Evolutionary conservation across 768 basidiomycete species (phyloP).

Genomic region (Podaxis sp.): DNA sequence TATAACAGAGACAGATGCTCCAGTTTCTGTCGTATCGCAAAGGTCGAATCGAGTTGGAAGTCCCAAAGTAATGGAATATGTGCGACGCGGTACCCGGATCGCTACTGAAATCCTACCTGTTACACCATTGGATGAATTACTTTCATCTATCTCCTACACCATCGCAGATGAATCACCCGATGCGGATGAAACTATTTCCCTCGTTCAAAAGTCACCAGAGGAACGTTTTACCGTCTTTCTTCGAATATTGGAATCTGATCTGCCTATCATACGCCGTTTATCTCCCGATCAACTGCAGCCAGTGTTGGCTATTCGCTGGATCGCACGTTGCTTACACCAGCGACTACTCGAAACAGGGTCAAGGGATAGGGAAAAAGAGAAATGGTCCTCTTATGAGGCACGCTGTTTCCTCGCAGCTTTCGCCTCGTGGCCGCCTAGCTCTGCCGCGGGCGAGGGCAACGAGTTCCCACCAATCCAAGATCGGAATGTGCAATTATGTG

Average conservation of each 20-base stretch:
- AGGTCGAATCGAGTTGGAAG: constrained; percentile 21
- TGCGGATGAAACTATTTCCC: constrained; percentile 29
- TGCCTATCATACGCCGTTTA: constrained; percentile 43
- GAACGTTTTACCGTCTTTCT: constrained; percentile 57
- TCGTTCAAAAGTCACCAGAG: constrained; percentile 48
- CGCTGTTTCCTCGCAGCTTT: constrained; percentile 57
- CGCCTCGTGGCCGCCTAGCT: constrained; percentile 21
- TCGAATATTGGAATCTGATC: constrained; percentile 53
- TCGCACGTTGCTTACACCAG: constrained; percentile 45
- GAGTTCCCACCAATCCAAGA: constrained; percentile 43
- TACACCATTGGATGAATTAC: constrained; percentile 43
- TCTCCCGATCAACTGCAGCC: constrained; percentile 44
- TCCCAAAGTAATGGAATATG: constrained; percentile 49
- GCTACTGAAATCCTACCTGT: constrained; percentile 57
- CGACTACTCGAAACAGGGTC: constrained; percentile 50
- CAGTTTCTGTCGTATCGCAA: constrained; percentile 34
- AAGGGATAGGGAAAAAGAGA: constrained; percentile 62
- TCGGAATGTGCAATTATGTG: constrained; percentile 65
- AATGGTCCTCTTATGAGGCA: constrained; percentile 68
- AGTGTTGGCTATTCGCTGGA: constrained; percentile 64
- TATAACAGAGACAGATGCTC: constrained; percentile 24
- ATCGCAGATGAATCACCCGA: constrained; percentile 28
- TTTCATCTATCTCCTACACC: constrained; percentile 32
- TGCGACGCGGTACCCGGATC: constrained; percentile 68
- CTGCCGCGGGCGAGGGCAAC: constrained; percentile 10